These are phyloP conservation scores for Fusarium anguioides DNA, from an alignment of 2,329 filamentous ascomycete species.

Conservation along the genomic window DNA sequence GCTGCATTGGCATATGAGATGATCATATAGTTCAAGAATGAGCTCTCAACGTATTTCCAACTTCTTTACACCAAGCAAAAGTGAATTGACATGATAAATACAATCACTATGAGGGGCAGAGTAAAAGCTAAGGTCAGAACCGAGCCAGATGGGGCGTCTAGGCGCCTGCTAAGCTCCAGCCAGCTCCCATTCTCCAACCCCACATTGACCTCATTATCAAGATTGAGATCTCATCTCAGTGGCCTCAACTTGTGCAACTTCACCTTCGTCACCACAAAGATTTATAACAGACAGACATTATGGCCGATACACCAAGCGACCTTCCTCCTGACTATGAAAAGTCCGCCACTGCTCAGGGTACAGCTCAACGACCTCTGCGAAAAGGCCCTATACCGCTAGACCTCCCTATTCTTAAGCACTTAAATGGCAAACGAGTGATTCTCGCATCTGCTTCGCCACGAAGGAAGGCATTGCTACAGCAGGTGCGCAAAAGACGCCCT, in stretches of 20 bases:
- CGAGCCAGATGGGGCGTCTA: slow-evolving; percentile 36
- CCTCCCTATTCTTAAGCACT: slow-evolving; percentile 80
- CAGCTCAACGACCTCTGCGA: slow-evolving; percentile 48
- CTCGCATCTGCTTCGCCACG: slow-evolving; percentile 91
- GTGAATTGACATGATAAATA: slow-evolving; percentile 23
- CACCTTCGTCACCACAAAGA: slow-evolving; percentile 4
- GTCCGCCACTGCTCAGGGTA: slow-evolving; percentile 53
- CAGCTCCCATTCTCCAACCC: slow-evolving; percentile 38
- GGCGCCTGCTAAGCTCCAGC: slow-evolving; percentile 24
- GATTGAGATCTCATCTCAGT: slow-evolving; percentile 11
- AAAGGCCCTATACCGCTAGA: slow-evolving; percentile 75
- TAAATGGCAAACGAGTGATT: slow-evolving; percentile 84
- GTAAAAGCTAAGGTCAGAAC: slow-evolving; percentile 24
- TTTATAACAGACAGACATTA: slow-evolving; percentile 21
- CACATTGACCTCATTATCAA: slow-evolving; percentile 44
- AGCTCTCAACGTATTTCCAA: too few species aligned
- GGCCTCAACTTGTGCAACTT: slow-evolving; percentile 14
- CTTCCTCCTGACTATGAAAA: slow-evolving; percentile 60
- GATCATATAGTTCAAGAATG: rapidly evolving
- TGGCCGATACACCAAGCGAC: slow-evolving; percentile 51
- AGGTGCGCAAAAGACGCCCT: slow-evolving; percentile 56
- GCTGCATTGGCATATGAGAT: too few species aligned
- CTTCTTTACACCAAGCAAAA: background rate
- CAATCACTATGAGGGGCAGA: slow-evolving; percentile 29
- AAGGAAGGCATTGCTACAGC: slow-evolving; percentile 81